These are phyloP conservation scores for Paxillus involutus DNA, from an alignment of 768 basidiomycete genomes.

Conservation along the genomic window DNA sequence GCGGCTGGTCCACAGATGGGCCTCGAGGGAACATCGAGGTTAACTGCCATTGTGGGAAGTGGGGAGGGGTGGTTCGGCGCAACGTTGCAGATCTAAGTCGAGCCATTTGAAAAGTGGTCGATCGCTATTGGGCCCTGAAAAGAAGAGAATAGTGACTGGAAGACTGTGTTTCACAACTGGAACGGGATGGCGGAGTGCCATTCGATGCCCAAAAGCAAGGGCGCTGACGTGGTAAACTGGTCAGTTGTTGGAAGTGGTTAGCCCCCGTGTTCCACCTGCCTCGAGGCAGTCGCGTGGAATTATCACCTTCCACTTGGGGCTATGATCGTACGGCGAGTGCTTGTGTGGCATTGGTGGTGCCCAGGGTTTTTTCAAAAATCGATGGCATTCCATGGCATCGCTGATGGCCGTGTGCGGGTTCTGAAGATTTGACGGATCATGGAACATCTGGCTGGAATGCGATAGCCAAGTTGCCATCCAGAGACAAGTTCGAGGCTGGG, in stretches of 20 bases:
- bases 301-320: neutral
- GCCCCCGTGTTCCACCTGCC: conserved; percentile 6
- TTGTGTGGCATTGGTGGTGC: neutral
- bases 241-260: conserved; percentile 12
- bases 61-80: conserved; percentile 10
- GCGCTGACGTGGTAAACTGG: neutral
- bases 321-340: neutral
- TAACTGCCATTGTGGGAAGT: conserved; percentile 11
- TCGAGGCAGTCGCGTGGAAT: conserved; percentile 22
- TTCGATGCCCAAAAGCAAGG: neutral
- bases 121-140: conserved; percentile 8
- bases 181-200: conserved; percentile 26
- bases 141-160: neutral
- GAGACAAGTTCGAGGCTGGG: conserved; percentile 3
- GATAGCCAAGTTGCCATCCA: neutral
- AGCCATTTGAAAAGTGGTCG: conserved; percentile 22
- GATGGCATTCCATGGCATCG: neutral
- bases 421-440: neutral
- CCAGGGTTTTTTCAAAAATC: neutral
- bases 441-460: neutral
- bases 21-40: conserved; percentile 33
- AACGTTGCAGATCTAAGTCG: conserved; percentile 13
- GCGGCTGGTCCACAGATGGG: conserved; percentile 13
- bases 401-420: conserved; percentile 5
- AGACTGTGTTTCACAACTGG: neutral